Base-by-base conservation (phyloP, 306 rosid genomes). In the Cucurbita argyrosperma region DNA sequence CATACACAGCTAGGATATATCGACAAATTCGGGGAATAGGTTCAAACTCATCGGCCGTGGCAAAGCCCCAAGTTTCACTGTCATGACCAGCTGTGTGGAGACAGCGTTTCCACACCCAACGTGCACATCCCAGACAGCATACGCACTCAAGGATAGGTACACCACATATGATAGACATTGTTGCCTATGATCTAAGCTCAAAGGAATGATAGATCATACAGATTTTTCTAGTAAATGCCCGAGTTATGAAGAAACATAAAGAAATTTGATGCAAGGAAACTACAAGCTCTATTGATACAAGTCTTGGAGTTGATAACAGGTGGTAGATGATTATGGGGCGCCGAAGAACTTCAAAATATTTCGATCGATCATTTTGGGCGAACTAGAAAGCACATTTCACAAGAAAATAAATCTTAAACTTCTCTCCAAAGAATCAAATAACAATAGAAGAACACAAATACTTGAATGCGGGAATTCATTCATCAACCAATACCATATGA, bases 101-200 rank as follows among this genome's bases (percentile, higher is more conserved):
- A 76, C 98, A 92, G 49, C 96, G 81, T 84, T 90, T 92, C 90
- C 95, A 92, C 49, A 85, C 96, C 98, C 98, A 92, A 21, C 98
- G 96, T 50, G 92, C 84, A 73, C 98, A 92, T 16, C 86, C 98
- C 70, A 92, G 82, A 77, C 98, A 92, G 51, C 88, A 92, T 51
- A 90, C 98, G 79, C 96, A 92, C 86, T 92, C 98, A n/a, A 92
- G 82, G 71, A 92, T 84, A 45, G 98, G 98, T 23, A 85, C 7
- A 59, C 96, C 88, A 59, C 96, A 92, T 58, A 88, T 1, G 52
- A 92, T 85, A 57, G 96, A 92, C 98, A 92, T 92, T 62, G 79
- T 77, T 50, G 77, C 47, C 76, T 53, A 52, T 13, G 66, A 49
- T 74, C 77, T 60, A 74, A 16, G 46, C 59, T 69, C 23, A 35